Evolutionary conservation across 2,329 filamentous ascomycete genomes (phyloP).

Genomic region (Penicillium psychrosexuale): DNA sequence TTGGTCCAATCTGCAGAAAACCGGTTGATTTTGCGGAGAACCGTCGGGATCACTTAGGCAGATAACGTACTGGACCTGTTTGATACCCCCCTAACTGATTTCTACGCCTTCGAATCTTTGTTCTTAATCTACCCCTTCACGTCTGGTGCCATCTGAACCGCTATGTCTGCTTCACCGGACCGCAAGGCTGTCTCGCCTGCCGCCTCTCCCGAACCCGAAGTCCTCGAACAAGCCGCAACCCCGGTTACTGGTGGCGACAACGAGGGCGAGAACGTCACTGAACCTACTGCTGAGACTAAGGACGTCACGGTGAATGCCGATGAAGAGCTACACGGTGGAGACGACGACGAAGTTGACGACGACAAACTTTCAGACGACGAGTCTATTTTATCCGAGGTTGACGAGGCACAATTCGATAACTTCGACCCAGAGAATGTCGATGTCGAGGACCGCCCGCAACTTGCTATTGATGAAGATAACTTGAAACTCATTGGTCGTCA

Average conservation of each 20-base stretch:
- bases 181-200: conserved; percentile 22
- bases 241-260: conserved; percentile 26
- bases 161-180: conserved; percentile 43
- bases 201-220: conserved; percentile 24
- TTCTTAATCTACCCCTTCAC: neutral
- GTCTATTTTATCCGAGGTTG: conserved; percentile 61
- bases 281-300: conserved; percentile 19
- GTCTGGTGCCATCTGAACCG: neutral
- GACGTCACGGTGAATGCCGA: conserved; percentile 19
- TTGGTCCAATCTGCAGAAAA: neutral
- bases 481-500: conserved; percentile 60
- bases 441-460: conserved; percentile 58
- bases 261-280: conserved; percentile 7
- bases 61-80: conserved; percentile 14
- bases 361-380: conserved; percentile 57
- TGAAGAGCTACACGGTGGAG: conserved; percentile 13
- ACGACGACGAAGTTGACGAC: conserved; percentile 32
- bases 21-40: conserved; percentile 6
- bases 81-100: neutral
- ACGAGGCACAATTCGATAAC: conserved; percentile 63
- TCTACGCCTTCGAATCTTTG: neutral
- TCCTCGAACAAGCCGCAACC: conserved; percentile 26
- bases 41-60: conserved; percentile 1
- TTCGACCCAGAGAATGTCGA: conserved; percentile 61
- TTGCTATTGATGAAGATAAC: conserved; percentile 60